Conservation (phyloP, 2,329 filamentous ascomycete genomes). For the Sclerotinia glacialis region DNA sequence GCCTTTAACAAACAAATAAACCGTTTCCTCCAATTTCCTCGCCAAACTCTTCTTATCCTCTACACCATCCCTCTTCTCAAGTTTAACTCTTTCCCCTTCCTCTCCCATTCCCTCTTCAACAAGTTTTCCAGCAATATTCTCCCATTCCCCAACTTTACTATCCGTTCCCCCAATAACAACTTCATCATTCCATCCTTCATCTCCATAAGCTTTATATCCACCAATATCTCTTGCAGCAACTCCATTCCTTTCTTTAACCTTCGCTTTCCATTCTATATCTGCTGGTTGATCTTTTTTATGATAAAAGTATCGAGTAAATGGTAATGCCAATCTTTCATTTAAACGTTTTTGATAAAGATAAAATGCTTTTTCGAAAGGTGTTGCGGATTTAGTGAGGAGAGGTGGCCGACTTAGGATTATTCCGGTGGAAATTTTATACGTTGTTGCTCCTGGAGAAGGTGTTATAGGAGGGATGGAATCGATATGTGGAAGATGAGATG, state of each 20-base stretch:
- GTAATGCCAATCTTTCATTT: slow-evolving; percentile 84
- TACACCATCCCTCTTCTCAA: slow-evolving; percentile 67
- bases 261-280: slow-evolving; percentile 86
- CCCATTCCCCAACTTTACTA: slow-evolving; percentile 44
- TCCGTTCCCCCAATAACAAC: slow-evolving; percentile 70
- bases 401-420: slow-evolving; percentile 87
- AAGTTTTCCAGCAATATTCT: slow-evolving; percentile 61
- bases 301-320: slow-evolving; percentile 90
- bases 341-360: slow-evolving; percentile 97
- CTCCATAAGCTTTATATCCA: slow-evolving; percentile 71
- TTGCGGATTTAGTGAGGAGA: slow-evolving; percentile 77
- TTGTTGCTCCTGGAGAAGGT: slow-evolving; percentile 23
- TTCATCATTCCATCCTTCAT: slow-evolving; percentile 86
- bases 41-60: slow-evolving; percentile 77
- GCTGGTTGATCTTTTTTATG: slow-evolving; percentile 86
- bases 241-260: slow-evolving; percentile 68
- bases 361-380: slow-evolving; percentile 86
- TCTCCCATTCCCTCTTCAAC: slow-evolving; percentile 42
- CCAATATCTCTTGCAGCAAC: slow-evolving; percentile 83
- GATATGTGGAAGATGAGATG: slow-evolving; percentile 42
- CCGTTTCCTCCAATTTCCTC: slow-evolving; percentile 71
- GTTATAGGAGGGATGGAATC: slow-evolving; percentile 33
- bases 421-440: slow-evolving; percentile 56
- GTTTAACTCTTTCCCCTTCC: slow-evolving; percentile 48
- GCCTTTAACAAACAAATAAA: slow-evolving; percentile 83